A percentile compares a stretch with the other conserved stretches of the same genome.
phyloP scores from a whole-genome alignment of 2,329 filamentous ascomycete genomes.

The Microdochium bolleyi region DNA sequence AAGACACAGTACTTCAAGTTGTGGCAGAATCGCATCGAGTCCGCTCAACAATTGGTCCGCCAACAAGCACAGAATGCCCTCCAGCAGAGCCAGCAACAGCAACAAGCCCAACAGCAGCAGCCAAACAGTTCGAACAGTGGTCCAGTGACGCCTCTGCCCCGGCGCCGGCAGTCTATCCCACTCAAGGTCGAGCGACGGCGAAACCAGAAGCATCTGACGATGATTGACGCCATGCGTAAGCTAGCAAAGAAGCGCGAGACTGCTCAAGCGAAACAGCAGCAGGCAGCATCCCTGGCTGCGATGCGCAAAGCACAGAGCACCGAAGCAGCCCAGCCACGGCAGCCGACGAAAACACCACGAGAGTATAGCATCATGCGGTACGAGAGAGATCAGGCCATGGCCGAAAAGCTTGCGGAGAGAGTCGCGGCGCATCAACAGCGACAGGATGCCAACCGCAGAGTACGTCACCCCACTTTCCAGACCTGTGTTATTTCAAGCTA shows the following conservation, averaged over 20 bases:
- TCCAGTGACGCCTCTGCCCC: slow-evolving; percentile 41
- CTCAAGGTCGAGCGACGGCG: slow-evolving; percentile 79
- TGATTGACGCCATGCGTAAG: slow-evolving; percentile 94
- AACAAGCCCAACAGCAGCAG: slow-evolving; percentile 14
- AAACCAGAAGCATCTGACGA: slow-evolving; percentile 76
- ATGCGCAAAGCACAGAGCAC: slow-evolving; percentile 64
- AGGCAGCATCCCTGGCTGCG: slow-evolving; percentile 66
- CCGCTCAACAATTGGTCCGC: slow-evolving; percentile 45
- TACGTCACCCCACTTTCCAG: slow-evolving; percentile 25
- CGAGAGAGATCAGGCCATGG: slow-evolving; percentile 69
- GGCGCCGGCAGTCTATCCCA: slow-evolving; percentile 68
- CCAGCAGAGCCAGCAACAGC: slow-evolving; percentile 21
- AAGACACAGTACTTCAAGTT: slow-evolving; percentile 92
- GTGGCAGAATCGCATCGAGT: slow-evolving; percentile 53
- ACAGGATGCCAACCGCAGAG: slow-evolving; percentile 44
- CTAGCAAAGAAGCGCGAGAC: slow-evolving; percentile 90
- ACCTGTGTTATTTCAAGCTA: slow-evolving; percentile 10
- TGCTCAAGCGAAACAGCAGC: slow-evolving; percentile 77
- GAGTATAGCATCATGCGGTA: slow-evolving; percentile 87
- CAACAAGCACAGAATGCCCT: slow-evolving; percentile 43
- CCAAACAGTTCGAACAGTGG: slow-evolving; percentile 31
- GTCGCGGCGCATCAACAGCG: slow-evolving; percentile 47
- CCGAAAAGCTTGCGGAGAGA: slow-evolving; percentile 52
- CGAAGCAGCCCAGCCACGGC: slow-evolving; percentile 44
- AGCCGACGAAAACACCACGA: slow-evolving; percentile 66